phyloP scores from a whole-genome alignment of 345 rosid species.

The Iberis pinnata region DNA sequence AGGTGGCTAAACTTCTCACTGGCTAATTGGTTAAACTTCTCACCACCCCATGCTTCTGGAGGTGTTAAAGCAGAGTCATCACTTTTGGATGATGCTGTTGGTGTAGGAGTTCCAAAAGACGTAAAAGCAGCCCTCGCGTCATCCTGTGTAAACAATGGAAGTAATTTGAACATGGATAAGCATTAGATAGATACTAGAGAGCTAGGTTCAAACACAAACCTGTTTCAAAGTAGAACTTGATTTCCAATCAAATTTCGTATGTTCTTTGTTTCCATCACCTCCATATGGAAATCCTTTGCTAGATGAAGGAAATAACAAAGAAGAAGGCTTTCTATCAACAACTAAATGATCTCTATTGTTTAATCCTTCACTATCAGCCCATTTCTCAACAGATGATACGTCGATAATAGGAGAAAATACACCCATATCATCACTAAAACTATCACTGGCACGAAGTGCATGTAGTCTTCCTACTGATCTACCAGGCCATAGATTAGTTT shows the following conservation, averaged over 20 bases:
- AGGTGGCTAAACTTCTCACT: constrained; percentile 57
- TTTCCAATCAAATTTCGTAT: constrained; percentile 78
- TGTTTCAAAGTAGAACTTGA: constrained; percentile 56
- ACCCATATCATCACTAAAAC: constrained; percentile 86
- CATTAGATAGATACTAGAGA: not conserved
- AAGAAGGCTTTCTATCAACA: constrained; percentile 60
- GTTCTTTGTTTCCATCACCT: constrained; percentile 57
- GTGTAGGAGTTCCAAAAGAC: constrained; percentile 49
- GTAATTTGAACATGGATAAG: constrained; percentile 16
- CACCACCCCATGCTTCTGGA: constrained; percentile 99
- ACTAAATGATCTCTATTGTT: constrained; percentile 52
- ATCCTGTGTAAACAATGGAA: constrained; percentile 41
- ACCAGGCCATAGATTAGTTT: constrained; percentile 55
- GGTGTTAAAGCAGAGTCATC: constrained; percentile 80
- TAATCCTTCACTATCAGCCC: constrained; percentile 53
- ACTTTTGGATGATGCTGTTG: constrained; percentile 56
- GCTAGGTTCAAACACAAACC: constrained; percentile 36
- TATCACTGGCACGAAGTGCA: constrained; percentile 57
- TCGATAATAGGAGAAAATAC: constrained; percentile 88
- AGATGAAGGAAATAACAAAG: constrained; percentile 57
- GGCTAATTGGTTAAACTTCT: constrained; percentile 43
- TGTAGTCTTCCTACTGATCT: constrained; percentile 66
- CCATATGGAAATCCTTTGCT: constrained; percentile 56
- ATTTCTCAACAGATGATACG: constrained; percentile 75
- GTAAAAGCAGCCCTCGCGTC: constrained; percentile 43